These are phyloP conservation scores for Nicotiana knightiana DNA, from an alignment of 257 asterid species.

Conservation along the genomic window DNA sequence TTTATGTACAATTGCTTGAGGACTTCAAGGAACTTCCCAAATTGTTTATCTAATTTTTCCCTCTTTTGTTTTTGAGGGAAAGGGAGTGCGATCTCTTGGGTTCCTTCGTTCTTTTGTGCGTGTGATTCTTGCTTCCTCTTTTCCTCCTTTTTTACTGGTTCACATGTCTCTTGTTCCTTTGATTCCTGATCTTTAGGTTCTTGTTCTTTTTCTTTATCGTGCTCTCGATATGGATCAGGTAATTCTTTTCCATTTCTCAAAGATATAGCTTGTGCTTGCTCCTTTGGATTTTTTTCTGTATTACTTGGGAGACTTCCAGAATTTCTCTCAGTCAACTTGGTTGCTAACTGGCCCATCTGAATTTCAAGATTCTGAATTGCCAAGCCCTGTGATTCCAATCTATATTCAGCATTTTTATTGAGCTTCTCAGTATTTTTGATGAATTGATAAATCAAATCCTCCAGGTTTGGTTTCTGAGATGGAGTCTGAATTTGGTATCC, in stretches of 20 bases:
- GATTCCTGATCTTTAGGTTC: no score
- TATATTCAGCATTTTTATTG: neutral
- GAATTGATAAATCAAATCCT: neutral
- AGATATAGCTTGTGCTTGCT: no score
- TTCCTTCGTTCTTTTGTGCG: neutral
- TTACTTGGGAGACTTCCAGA: neutral
- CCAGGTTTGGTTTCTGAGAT: neutral
- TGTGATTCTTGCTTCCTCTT: neutral
- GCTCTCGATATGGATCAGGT: neutral
- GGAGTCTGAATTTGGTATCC: neutral
- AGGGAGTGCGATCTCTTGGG: neutral
- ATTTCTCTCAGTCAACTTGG: neutral
- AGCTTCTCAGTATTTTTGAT: neutral
- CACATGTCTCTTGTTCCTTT: neutral
- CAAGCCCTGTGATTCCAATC: neutral
- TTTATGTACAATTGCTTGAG: neutral
- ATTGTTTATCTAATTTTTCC: neutral
- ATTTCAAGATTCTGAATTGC: neutral
- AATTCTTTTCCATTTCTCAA: no score
- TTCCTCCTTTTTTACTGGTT: no score
- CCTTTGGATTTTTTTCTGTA: neutral
- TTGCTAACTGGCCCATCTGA: neutral
- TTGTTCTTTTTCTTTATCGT: neutral
- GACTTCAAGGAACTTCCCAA: neutral
- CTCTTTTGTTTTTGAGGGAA: neutral